phyloP scores from a whole-genome alignment of 1,284 basidiomycete genomes.

The Ganoderma lingzhi region DNA sequence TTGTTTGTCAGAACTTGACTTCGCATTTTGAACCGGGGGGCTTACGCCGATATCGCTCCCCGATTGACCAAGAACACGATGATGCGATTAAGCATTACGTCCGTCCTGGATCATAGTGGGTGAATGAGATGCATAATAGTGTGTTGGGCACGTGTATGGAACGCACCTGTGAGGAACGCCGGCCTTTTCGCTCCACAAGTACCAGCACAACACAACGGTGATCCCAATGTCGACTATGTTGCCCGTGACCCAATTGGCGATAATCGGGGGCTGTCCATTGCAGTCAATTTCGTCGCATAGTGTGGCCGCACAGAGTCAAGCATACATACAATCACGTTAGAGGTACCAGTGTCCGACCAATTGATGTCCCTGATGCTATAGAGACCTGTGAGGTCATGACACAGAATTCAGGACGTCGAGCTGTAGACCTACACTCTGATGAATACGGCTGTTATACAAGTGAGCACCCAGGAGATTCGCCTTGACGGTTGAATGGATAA shows the following conservation, averaged over 20 bases:
- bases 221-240: slow-evolving; percentile 28
- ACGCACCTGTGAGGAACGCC: slow-evolving; percentile 21
- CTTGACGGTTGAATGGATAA: too few relatives aligned
- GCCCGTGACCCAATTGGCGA: slow-evolving; percentile 28
- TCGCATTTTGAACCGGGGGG: not conserved
- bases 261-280: slow-evolving; percentile 12
- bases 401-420: not conserved
- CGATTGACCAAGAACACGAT: slow-evolving; percentile 30
- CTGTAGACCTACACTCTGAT: not conserved
- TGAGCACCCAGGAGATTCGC: not conserved
- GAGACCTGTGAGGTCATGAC: not conserved
- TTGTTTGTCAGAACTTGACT: not conserved
- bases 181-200: slow-evolving; percentile 28
- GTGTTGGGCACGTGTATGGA: not conserved
- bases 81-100: slow-evolving; percentile 27
- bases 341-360: slow-evolving; percentile 13
- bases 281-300: not conserved
- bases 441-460: slow-evolving; percentile 10
- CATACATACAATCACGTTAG: slow-evolving; percentile 13
- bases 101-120: slow-evolving; percentile 13
- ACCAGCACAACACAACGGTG: slow-evolving; percentile 28
- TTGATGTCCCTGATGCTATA: not conserved
- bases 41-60: slow-evolving; percentile 32
- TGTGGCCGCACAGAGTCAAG: not conserved
- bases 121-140: not conserved